These are phyloP conservation scores for Chlorociboria aeruginascens DNA, from an alignment of 495 filamentous ascomycete genomes.

Conservation along the genomic window DNA sequence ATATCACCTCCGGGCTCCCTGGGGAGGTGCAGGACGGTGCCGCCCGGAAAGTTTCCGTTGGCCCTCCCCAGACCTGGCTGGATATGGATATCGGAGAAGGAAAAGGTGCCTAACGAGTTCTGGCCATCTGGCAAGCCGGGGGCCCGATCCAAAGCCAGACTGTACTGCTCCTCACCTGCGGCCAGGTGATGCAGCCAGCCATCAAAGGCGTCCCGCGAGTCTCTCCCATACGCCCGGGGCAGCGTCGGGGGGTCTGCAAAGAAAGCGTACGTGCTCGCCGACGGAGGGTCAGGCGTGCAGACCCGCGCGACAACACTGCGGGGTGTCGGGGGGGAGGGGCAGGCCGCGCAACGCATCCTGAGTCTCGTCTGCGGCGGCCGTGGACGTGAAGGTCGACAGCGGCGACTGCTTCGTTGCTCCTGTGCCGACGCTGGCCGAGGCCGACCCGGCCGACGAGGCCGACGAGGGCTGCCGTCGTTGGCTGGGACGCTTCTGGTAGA, in stretches of 20 bases:
- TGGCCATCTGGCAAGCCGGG: slow-evolving; percentile 1
- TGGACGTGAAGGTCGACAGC: too few species aligned
- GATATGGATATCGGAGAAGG: neutral
- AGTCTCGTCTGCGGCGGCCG: too few species aligned
- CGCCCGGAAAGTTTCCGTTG: neutral
- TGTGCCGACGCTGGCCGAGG: too few species aligned
- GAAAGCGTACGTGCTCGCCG: too few species aligned
- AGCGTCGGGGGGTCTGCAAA: neutral
- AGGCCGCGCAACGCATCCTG: too few species aligned
- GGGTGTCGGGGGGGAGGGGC: too few species aligned
- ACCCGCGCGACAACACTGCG: too few species aligned
- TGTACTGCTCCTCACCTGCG: neutral
- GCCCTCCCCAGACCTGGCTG: neutral
- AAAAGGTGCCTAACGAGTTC: slow-evolving; percentile 1
- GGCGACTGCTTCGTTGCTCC: too few species aligned
- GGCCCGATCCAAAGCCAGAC: neutral
- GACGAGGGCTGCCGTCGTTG: neutral
- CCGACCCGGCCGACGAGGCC: neutral
- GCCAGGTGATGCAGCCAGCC: neutral
- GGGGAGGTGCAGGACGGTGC: neutral
- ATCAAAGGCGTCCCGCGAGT: neutral
- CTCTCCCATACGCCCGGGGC: neutral
- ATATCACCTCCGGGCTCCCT: neutral
- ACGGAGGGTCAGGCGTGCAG: too few species aligned
- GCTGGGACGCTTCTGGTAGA: neutral